Evolutionary conservation across 306 rosid genomes (phyloP).

Genomic region (Crataegus laevigata): DNA sequence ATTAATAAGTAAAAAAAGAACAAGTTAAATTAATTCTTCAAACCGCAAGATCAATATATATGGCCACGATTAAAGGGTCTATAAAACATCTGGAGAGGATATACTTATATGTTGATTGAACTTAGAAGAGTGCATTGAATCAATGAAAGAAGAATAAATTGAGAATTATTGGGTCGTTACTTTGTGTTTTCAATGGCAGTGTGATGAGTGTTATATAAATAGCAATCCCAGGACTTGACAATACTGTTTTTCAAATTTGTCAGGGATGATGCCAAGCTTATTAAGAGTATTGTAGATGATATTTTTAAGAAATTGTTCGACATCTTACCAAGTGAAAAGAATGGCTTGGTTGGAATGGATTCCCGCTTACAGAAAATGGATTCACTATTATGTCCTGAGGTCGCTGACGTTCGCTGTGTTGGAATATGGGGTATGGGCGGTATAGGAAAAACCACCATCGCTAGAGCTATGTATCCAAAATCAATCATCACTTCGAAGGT

Average conservation of each 20-base stretch:
- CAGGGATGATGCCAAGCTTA: not conserved
- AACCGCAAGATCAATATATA: too few species aligned
- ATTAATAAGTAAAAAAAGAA: too few species aligned
- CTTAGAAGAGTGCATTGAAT: too few species aligned
- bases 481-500: not conserved
- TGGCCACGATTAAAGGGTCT: too few species aligned
- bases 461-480: conserved; percentile 3
- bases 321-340: not conserved
- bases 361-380: not conserved
- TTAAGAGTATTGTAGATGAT: not conserved
- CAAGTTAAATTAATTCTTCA: not conserved
- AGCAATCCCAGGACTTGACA: too few species aligned
- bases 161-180: too few species aligned
- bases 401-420: not conserved
- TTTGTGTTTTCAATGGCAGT: too few species aligned
- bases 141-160: too few species aligned
- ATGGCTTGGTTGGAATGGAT: conserved; percentile 18
- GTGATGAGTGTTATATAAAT: too few species aligned
- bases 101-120: too few species aligned
- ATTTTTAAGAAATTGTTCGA: not conserved
- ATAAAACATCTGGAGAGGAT: too few species aligned
- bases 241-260: not conserved
- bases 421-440: conserved; percentile 34
- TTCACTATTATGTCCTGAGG: not conserved
- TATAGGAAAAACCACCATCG: conserved; percentile 23